Conservation (phyloP, 2,329 filamentous ascomycete genomes). For the Chaetomium olivaceum region DNA sequence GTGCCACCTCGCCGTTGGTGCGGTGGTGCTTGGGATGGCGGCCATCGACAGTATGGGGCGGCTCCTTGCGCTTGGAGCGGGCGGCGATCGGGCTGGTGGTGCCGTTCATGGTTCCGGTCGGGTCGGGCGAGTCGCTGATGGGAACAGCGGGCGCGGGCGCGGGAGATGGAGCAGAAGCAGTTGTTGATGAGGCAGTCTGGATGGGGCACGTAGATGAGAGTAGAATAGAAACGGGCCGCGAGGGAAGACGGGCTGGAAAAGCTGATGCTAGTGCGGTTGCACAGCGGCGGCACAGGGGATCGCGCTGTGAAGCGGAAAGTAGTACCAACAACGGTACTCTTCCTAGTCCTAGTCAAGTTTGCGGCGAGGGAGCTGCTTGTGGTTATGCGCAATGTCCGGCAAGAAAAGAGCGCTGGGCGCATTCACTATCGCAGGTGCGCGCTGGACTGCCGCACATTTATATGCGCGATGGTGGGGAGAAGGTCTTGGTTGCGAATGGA, state of each 20-base stretch:
- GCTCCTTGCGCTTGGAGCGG: conserved; percentile 54
- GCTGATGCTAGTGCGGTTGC: neutral
- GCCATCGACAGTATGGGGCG: conserved; percentile 45
- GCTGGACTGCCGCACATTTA: conserved; percentile 15
- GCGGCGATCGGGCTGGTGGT: conserved; percentile 21
- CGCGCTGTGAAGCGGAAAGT: conserved; percentile 1
- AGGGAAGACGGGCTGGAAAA: neutral
- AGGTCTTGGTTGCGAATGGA: neutral
- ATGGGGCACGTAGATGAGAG: neutral
- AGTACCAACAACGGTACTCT: neutral
- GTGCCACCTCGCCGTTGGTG: conserved; percentile 50
- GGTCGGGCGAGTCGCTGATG: neutral
- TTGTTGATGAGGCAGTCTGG: neutral
- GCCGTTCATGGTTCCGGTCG: conserved; percentile 33
- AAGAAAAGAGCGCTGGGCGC: conserved; percentile 25
- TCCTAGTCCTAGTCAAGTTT: neutral
- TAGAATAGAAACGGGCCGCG: neutral
- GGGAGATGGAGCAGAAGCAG: neutral
- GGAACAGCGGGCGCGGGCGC: neutral
- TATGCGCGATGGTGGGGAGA: conserved; percentile 1
- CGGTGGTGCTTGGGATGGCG: conserved; percentile 47
- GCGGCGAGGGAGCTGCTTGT: conserved; percentile 17
- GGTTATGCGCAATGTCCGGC: conserved; percentile 27
- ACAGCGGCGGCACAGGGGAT: neutral
- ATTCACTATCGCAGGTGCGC: conserved; percentile 26